Evolutionary conservation across 2,329 filamentous ascomycete species (phyloP), one percentile per base, ranked within the genome.

Genomic region (Fusarium abutilonis): DNA sequence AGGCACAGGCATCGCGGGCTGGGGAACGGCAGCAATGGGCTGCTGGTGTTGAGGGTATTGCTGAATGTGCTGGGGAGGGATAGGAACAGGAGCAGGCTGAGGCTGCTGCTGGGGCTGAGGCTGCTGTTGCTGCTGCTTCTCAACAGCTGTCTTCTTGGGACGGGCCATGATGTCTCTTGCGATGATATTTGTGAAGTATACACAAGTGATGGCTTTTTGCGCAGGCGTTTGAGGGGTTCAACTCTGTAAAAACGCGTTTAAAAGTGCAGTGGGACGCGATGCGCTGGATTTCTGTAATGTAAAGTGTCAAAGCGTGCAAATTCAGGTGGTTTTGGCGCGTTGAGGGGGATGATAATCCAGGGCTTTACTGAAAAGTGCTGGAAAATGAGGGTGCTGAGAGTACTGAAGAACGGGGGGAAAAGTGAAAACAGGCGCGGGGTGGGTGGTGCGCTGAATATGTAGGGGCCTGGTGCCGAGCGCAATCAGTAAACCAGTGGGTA

Each of bases 141-240:
- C 61, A 23, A 43, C 73, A 50, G 74, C 74, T 72, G 77, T 76
- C 77, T 81, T 82, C 56, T 77, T 72, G 32, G 77, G 78, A 65
- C 80, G 79, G 72, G 80, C 76, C 79, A 82, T 82, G 66, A 26
- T 58, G 52, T 45, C 46, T 55, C 21, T 14, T 50, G 41, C 31
- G 26, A 36, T 29, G 53, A 28, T 58, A 43, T 34, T 39, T 32
- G 31, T 23, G 35, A 17, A 38, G 36, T 38, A 38, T 38, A 38
- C 19, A 38, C 17, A 19, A 15, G 19, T 47, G 41, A 35, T 40
- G 46, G 28, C 34, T 61, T 52, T 56, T 43, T 60, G 45, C 35
- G 32, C 43, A n/a, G 40, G 45, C 8, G 43, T 36, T 52, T 59
- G 40, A 44, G 28, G 51, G 43, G 31, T 40, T 41, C 39, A 36